These are phyloP conservation scores for Metarhizium sp. DNA, from an alignment of 2,329 filamentous ascomycete genomes.

Conservation along the genomic window DNA sequence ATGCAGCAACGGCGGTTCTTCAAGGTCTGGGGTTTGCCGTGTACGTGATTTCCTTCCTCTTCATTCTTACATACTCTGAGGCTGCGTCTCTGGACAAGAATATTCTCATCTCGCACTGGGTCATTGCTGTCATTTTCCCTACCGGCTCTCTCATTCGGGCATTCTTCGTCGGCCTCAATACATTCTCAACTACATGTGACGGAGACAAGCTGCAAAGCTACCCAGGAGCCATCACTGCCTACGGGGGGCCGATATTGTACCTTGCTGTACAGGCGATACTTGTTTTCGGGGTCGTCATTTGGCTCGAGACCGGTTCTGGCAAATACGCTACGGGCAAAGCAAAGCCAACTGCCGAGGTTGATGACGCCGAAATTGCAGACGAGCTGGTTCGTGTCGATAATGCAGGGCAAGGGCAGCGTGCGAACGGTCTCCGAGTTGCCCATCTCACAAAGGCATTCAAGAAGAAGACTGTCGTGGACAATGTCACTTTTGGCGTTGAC, in stretches of 20 bases:
- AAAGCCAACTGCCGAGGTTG: conserved; percentile 25
- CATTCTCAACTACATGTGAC: conserved; percentile 72
- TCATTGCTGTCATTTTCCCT: conserved; percentile 67
- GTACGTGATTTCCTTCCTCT: conserved; percentile 43
- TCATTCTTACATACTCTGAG: conserved; percentile 62
- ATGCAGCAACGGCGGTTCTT: conserved; percentile 72
- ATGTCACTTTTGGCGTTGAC: conserved; percentile 77
- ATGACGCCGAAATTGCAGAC: conserved; percentile 54
- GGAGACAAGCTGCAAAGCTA: conserved; percentile 52
- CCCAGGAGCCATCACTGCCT: conserved; percentile 62
- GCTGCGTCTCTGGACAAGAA: conserved; percentile 55
- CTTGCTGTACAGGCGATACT: conserved; percentile 64
- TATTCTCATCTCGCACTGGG: conserved; percentile 64
- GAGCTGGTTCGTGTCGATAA: conserved; percentile 54
- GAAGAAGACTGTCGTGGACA: conserved; percentile 68
- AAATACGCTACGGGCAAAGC: conserved; percentile 38
- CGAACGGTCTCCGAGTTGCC: conserved; percentile 68
- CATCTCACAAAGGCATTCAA: conserved; percentile 76
- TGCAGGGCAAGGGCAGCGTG: conserved; percentile 12
- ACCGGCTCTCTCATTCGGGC: conserved; percentile 66
- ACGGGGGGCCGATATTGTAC: conserved; percentile 79
- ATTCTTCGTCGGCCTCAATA: conserved; percentile 69
- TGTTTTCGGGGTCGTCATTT: conserved; percentile 65
- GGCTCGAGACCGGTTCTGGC: conserved; percentile 67
- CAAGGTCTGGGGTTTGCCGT: conserved; percentile 41